These are phyloP conservation scores for Raffaelea albimanens DNA, from an alignment of 2,329 filamentous ascomycete genomes.

Conservation along the genomic window DNA sequence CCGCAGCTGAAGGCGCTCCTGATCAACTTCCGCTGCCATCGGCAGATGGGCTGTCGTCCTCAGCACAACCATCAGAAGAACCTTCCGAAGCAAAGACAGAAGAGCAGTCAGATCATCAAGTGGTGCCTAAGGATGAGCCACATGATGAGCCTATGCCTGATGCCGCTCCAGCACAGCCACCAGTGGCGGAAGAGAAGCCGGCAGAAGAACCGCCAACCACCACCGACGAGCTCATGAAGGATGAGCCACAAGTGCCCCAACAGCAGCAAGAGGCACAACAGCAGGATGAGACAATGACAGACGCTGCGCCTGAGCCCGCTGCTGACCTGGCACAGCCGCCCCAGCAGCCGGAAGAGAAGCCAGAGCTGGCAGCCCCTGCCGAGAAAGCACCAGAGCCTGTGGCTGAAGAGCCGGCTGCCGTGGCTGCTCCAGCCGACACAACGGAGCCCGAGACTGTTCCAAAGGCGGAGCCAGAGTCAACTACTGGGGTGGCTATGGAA, in stretches of 20 bases:
- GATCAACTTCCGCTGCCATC: not conserved
- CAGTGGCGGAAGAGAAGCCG: not conserved
- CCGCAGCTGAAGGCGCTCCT: not conserved
- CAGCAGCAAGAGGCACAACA: not conserved
- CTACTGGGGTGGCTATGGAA: no score
- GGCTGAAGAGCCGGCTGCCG: no score
- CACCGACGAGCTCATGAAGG: not conserved
- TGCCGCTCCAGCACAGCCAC: not conserved
- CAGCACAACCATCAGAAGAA: not conserved
- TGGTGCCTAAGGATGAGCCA: not conserved
- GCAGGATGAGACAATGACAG: not conserved
- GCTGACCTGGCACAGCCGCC: not conserved
- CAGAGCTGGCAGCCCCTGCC: not conserved
- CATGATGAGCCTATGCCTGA: slow-evolving; percentile 8
- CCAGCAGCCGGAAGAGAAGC: not conserved
- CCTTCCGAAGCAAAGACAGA: not conserved
- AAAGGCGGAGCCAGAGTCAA: no score
- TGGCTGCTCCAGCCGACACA: no score
- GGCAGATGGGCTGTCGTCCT: not conserved
- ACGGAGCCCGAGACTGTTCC: no score
- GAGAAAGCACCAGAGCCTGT: no score
- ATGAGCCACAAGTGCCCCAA: not conserved
- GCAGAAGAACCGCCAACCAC: not conserved
- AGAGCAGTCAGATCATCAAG: not conserved
- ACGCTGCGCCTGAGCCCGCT: not conserved